These are phyloP conservation scores for Cronartium quercuum DNA, from an alignment of 1,284 basidiomycete species.

Conservation along the genomic window DNA sequence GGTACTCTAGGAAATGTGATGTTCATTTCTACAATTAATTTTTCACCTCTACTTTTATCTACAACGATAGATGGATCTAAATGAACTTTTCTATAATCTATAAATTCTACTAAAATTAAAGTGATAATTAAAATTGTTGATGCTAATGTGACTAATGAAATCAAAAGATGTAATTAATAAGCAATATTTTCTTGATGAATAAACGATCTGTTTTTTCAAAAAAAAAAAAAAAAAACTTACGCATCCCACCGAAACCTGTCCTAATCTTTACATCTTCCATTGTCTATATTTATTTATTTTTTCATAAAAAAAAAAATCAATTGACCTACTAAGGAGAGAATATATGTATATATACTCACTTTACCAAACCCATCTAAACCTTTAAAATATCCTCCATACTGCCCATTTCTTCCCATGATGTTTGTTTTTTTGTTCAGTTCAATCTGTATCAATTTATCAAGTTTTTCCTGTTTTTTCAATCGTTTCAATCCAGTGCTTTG, in stretches of 20 bases:
- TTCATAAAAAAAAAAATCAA: neutral
- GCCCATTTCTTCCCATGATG: slow-evolving; percentile 23
- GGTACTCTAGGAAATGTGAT: slow-evolving; percentile 94
- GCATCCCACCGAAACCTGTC: slow-evolving; percentile 81
- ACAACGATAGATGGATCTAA: slow-evolving; percentile 65
- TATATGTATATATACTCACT: slow-evolving; percentile 54
- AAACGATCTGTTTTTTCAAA: neutral
- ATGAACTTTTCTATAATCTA: slow-evolving; percentile 83
- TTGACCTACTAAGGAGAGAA: neutral
- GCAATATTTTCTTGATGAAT: slow-evolving; percentile 16
- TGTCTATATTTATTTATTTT: slow-evolving; percentile 57
- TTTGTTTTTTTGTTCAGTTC: neutral
- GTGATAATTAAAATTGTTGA: slow-evolving; percentile 85
- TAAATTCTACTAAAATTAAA: slow-evolving; percentile 85
- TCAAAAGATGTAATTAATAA: slow-evolving; percentile 1
- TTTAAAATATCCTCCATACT: slow-evolving; percentile 44
- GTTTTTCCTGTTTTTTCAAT: too few relatives aligned
- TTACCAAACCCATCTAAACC: slow-evolving; percentile 94
- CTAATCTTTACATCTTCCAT: slow-evolving; percentile 97
- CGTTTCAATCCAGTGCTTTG: too few relatives aligned
- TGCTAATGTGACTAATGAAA: slow-evolving; percentile 65
- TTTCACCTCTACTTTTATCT: slow-evolving; percentile 89
- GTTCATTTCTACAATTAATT: slow-evolving; percentile 83
- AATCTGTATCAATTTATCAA: too few relatives aligned
- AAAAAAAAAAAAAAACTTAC: slow-evolving; percentile 55